phyloP scores from a whole-genome alignment of 1,284 basidiomycete genomes.

The Garcileccinum viscosum region DNA sequence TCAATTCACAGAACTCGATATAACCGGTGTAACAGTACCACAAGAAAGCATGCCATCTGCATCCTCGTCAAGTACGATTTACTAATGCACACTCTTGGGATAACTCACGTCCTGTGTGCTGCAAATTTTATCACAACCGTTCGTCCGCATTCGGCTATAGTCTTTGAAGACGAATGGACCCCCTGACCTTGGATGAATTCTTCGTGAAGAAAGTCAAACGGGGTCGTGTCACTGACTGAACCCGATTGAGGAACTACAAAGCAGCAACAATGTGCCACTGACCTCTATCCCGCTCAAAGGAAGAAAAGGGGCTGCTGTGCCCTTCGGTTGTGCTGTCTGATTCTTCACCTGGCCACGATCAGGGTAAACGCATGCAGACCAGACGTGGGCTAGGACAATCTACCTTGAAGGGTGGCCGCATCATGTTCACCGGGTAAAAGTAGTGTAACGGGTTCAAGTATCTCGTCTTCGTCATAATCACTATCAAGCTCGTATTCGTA shows the following conservation, averaged over 20 bases:
- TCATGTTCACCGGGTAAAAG: neutral
- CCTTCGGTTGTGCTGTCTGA: conserved; percentile 5
- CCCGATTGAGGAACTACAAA: conserved; percentile 14
- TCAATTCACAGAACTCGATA: conserved; percentile 27
- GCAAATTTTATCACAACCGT: conserved; percentile 23
- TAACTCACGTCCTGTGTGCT: conserved; percentile 36
- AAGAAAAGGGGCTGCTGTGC: conserved; percentile 12
- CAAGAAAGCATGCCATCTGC: conserved; percentile 37
- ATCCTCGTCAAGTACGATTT: neutral
- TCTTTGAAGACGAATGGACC: neutral
- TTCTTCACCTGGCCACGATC: conserved; percentile 6
- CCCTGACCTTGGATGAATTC: conserved; percentile 12
- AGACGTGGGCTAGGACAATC: neutral
- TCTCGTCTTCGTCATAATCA: conserved; percentile 29
- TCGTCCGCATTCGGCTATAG: conserved; percentile 7
- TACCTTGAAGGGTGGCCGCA: conserved; percentile 11
- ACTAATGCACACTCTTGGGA: neutral
- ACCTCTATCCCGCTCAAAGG: conserved; percentile 18
- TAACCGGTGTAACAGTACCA: conserved; percentile 40
- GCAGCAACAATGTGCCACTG: neutral
- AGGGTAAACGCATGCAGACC: neutral
- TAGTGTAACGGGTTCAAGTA: neutral
- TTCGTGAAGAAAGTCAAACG: neutral
- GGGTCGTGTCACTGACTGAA: conserved; percentile 13
- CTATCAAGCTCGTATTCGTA: conserved; percentile 35